These are phyloP conservation scores for Candida fluviatilis DNA, from an alignment of 805 yeast species.

Conservation along the genomic window DNA sequence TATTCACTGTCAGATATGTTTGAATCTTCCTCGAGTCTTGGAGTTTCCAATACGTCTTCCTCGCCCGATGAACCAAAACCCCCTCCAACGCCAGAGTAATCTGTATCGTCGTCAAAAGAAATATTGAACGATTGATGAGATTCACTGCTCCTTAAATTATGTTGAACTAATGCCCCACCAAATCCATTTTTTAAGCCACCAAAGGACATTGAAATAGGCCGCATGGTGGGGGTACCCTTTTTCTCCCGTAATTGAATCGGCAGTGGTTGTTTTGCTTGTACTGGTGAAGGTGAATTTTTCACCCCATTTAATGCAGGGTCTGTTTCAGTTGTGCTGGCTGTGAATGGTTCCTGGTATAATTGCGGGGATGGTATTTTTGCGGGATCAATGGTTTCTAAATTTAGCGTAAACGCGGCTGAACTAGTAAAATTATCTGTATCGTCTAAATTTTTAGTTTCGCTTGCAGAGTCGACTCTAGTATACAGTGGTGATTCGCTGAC, in stretches of 20 bases:
- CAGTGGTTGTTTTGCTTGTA: not conserved
- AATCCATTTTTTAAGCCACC: slow-evolving; percentile 57
- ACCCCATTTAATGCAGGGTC: no score
- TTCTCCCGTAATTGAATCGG: slow-evolving; percentile 3
- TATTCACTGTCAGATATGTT: slow-evolving; percentile 5
- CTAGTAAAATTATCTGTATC: no score
- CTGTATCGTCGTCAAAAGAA: slow-evolving; percentile 31
- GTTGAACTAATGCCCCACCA: slow-evolving; percentile 28
- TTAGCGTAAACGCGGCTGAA: slow-evolving; percentile 7
- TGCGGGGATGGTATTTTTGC: slow-evolving; percentile 4
- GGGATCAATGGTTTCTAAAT: slow-evolving; percentile 7
- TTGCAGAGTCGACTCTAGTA: not conserved
- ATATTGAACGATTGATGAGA: slow-evolving; percentile 40
- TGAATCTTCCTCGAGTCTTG: not conserved
- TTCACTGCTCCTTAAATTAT: slow-evolving; percentile 28
- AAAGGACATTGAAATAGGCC: slow-evolving; percentile 53
- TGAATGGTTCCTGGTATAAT: not conserved
- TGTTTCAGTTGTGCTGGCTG: not conserved
- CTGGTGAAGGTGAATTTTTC: no score
- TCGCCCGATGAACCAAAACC: slow-evolving; percentile 28
- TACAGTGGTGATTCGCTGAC: not conserved
- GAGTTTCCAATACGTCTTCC: slow-evolving; percentile 5
- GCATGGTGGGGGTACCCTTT: slow-evolving; percentile 9
- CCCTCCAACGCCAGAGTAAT: slow-evolving; percentile 20
- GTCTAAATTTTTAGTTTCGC: no score